Evolutionary conservation across 148 eudicot species (phyloP).

Genomic region (Polygonum aviculare): DNA sequence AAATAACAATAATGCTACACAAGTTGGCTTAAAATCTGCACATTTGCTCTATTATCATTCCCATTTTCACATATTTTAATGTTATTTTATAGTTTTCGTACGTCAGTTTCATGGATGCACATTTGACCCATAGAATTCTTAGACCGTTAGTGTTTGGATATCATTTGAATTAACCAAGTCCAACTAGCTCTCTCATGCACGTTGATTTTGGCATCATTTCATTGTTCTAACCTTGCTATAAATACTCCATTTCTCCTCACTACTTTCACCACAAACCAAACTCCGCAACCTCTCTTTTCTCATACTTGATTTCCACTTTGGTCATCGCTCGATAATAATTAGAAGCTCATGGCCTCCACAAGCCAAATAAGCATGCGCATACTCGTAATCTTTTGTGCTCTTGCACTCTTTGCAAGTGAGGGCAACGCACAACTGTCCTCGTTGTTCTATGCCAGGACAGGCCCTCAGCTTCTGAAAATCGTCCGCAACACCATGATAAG

Average conservation of each 20-base stretch:
- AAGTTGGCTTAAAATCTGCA: too few relatives aligned
- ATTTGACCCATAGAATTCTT: too few relatives aligned
- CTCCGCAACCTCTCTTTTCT: too few relatives aligned
- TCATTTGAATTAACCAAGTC: too few relatives aligned
- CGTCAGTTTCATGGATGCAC: too few relatives aligned
- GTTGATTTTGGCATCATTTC: too few relatives aligned
- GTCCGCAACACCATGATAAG: constrained; percentile 21
- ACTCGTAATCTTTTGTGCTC: not conserved
- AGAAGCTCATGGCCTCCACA: not conserved
- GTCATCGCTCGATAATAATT: not conserved
- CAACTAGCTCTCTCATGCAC: too few relatives aligned
- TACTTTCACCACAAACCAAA: not conserved
- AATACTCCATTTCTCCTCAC: not conserved
- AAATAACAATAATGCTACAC: too few relatives aligned
- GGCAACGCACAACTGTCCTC: constrained; percentile 21
- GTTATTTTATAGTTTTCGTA: too few relatives aligned
- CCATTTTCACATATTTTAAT: too few relatives aligned
- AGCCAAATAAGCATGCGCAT: not conserved
- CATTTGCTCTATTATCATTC: too few relatives aligned
- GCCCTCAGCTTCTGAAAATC: constrained; percentile 21
- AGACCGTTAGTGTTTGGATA: too few relatives aligned
- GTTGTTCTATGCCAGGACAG: constrained; percentile 17
- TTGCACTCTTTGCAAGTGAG: not conserved
- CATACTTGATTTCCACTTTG: not conserved
- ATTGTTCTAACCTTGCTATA: not conserved